Conservation (phyloP, 371 early-diverging fungal species). For the Syncephalastrum contaminatum region DNA sequence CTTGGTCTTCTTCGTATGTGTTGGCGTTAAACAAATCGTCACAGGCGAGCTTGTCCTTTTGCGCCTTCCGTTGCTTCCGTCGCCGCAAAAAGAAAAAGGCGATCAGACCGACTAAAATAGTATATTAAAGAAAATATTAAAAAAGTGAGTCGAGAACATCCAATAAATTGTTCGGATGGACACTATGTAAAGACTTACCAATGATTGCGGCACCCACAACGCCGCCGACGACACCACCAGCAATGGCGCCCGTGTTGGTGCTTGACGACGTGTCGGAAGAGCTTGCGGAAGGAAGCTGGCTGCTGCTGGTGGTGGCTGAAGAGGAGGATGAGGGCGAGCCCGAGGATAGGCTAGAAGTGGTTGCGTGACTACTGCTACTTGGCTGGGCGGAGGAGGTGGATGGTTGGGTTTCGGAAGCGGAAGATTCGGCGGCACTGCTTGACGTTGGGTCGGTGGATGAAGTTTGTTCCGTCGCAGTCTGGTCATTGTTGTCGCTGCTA, state of each 20-base stretch:
- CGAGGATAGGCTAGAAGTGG: too few species aligned
- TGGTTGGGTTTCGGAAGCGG: too few species aligned
- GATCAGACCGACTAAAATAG: slow-evolving; percentile 6
- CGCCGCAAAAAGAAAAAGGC: slow-evolving; percentile 8
- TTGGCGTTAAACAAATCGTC: slow-evolving; percentile 8
- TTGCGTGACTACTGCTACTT: too few species aligned
- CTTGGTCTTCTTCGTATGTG: slow-evolving; percentile 1
- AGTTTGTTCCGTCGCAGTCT: too few species aligned
- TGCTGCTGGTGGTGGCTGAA: too few species aligned
- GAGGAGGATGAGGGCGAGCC: too few species aligned
- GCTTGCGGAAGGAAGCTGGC: too few species aligned
- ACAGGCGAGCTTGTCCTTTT: slow-evolving; percentile 1
- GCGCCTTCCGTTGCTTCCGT: slow-evolving; percentile 3
- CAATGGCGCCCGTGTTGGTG: slow-evolving; percentile 17
- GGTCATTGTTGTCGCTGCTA: too few species aligned
- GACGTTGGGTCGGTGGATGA: too few species aligned
- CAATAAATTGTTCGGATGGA: not conserved
- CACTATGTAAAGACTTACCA: slow-evolving; percentile 1
- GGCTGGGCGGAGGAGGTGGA: too few species aligned
- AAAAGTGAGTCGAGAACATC: slow-evolving; percentile 1
- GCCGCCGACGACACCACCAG: slow-evolving; percentile 16
- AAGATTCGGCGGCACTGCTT: too few species aligned
- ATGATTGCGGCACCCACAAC: slow-evolving; percentile 12
- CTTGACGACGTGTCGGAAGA: not conserved
- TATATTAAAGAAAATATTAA: not conserved